Evolutionary conservation across 495 filamentous ascomycete species (phyloP), one percentile per base, ranked within the genome.

Genomic region (Patellaria atrata): DNA sequence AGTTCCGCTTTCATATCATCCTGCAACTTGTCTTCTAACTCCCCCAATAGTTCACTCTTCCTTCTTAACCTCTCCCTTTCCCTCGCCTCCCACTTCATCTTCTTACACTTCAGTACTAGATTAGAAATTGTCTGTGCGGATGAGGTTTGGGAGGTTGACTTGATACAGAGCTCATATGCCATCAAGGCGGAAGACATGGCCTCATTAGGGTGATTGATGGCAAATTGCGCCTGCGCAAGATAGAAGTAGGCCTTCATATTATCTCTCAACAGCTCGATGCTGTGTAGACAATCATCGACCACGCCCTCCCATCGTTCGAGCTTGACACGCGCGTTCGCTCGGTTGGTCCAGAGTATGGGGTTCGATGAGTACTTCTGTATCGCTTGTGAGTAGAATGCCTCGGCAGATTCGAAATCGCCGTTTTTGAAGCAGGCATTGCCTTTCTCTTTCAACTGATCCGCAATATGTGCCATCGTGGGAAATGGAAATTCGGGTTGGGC

Each of bases 181-280:
- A 60, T 63, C 18, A 77, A 60, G 3, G 84, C 82, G 22, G 73
- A 70, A 3, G 67, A 51, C 18, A 86, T 67, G 0, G 89, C 84
- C 44, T 81, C 79, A 40, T 79, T 70, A 15, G 77, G 78, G 44
- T 79, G 72, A 38, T 73, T 58, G 2, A 94, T 65, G 1, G 66
- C 69, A 14, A 92, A 67, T 42, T 91, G 76, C 3, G 84, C 82
- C 53, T 89, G 78, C 3, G 84, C 77, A 7, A 92, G 73, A 58
- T 84, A 78, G 48, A 74, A 86, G 58, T 71, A 71, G 9, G 79
- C 85, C 60, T 97, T 97, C 50, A 94, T 65, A 33, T 71, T 74
- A 27, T 69, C 59, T 23, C 64, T 54, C 35, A 67, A 58, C 5
- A 93, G 64, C 3, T 72, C 61, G 38, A 97, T 76, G 32, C 79